phyloP scores from a whole-genome alignment of 129 eudicot species.

The Helianthus tuberosus region DNA sequence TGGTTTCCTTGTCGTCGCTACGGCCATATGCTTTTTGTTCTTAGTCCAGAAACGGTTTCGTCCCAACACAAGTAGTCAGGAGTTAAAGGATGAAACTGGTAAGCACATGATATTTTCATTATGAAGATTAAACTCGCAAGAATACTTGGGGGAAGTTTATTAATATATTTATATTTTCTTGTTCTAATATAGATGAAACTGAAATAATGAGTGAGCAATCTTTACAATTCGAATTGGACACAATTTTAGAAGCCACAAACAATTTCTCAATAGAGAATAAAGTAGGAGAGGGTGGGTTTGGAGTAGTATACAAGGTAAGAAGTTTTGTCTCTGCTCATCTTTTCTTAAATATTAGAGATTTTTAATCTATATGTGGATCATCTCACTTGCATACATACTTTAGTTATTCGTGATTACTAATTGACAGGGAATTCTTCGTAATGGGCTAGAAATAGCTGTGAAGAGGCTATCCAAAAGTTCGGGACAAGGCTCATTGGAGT shows the following conservation, averaged over 20 bases:
- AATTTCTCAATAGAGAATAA: constrained; percentile 36
- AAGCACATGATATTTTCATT: background rate
- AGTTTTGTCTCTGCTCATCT: background rate
- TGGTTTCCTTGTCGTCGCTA: background rate
- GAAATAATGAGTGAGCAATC: constrained; percentile 27
- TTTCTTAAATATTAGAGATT: too few relatives aligned
- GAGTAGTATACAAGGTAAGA: constrained; percentile 37
- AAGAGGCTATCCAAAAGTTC: constrained; percentile 30
- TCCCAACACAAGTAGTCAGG: background rate
- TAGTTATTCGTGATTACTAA: background rate
- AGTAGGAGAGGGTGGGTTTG: constrained; percentile 55
- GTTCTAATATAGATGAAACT: constrained; percentile 13
- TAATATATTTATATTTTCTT: background rate
- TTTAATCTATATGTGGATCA: too few relatives aligned
- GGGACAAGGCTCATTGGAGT: constrained; percentile 29
- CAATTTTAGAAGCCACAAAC: constrained; percentile 35
- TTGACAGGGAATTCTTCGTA: constrained; percentile 17
- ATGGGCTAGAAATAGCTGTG: constrained; percentile 25
- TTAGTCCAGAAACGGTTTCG: background rate
- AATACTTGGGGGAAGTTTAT: background rate
- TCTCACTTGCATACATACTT: too few relatives aligned
- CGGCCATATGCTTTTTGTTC: background rate
- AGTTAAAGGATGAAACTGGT: constrained; percentile 21
- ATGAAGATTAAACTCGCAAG: too few relatives aligned
- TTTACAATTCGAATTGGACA: constrained; percentile 28